A percentile compares a stretch with the other conserved stretches of the same genome.
These are phyloP conservation scores for Neurospora sp. DNA, from an alignment of 495 filamentous ascomycete species.

Conservation along the genomic window DNA sequence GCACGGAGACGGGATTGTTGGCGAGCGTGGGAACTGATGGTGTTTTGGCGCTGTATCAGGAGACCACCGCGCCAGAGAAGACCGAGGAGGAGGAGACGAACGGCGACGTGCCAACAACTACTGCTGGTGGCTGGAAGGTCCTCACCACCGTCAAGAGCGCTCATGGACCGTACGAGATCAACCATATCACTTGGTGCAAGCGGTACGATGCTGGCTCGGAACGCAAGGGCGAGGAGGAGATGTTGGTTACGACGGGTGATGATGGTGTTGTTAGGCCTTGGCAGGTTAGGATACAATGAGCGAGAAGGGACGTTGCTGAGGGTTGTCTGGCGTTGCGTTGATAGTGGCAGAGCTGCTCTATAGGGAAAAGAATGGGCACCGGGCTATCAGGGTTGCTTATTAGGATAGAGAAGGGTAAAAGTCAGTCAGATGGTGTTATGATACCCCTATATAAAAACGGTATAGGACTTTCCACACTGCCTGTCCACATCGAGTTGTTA, in stretches of 20 bases:
- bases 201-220: slow-evolving; percentile 44
- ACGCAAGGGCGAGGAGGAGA: slow-evolving; percentile 50
- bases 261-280: slow-evolving; percentile 71
- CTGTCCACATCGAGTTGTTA: neutral
- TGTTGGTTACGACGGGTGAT: slow-evolving; percentile 70
- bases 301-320: neutral
- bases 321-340: too few relatives aligned
- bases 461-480: neutral
- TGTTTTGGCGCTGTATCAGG: slow-evolving; percentile 66
- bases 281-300: slow-evolving; percentile 28
- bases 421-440: neutral
- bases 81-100: slow-evolving; percentile 25
- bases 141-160: slow-evolving; percentile 54
- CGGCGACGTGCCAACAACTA: neutral
- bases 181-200: slow-evolving; percentile 74
- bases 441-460: neutral
- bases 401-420: neutral
- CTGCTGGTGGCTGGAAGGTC: slow-evolving; percentile 54
- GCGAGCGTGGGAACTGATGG: slow-evolving; percentile 84
- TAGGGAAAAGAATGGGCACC: too few relatives aligned
- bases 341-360: too few relatives aligned
- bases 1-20: slow-evolving; percentile 57
- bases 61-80: slow-evolving; percentile 30
- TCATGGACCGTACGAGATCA: slow-evolving; percentile 88
- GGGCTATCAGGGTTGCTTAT: neutral